Percentiles rank a stretch among this genome's conserved stretches.
phyloP scores from a whole-genome alignment of 225 moss, liverwort and hornwort species.

The Anthoceros angustus region DNA sequence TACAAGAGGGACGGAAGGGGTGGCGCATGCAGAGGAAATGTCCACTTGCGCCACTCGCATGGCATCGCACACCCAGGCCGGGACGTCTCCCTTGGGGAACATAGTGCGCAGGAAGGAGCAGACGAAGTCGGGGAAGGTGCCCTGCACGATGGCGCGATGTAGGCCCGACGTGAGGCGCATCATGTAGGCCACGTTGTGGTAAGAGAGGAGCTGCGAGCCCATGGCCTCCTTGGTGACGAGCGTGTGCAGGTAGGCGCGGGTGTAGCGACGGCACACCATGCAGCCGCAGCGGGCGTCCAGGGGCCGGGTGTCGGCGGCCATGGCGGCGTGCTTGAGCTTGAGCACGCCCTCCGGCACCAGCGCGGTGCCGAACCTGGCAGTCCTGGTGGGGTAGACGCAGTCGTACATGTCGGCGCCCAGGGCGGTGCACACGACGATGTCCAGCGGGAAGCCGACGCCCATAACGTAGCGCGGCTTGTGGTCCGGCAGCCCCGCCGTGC shows the following conservation, averaged over 20 bases:
- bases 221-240: slow-evolving; percentile 91
- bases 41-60: slow-evolving; percentile 86
- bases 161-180: slow-evolving; percentile 23
- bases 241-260: slow-evolving; percentile 83
- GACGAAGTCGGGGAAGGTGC: background rate
- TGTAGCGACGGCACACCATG: slow-evolving; percentile 91
- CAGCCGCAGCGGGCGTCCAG: slow-evolving; percentile 76
- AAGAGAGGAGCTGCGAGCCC: slow-evolving; percentile 82
- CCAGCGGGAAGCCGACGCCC: slow-evolving; percentile 92
- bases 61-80: slow-evolving; percentile 64
- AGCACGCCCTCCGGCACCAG: slow-evolving; percentile 78
- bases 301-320: slow-evolving; percentile 71
- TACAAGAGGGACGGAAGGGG: no score
- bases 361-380: slow-evolving; percentile 88
- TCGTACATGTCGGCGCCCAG: slow-evolving; percentile 99
- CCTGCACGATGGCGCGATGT: background rate
- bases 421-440: slow-evolving; percentile 92
- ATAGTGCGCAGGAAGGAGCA: slow-evolving; percentile 18
- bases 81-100: slow-evolving; percentile 78
- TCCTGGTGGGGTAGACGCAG: slow-evolving; percentile 91
- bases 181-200: slow-evolving; percentile 94
- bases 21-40: no score
- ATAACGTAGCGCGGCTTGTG: slow-evolving; percentile 99
- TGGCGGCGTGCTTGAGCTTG: slow-evolving; percentile 68
- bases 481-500: slow-evolving; percentile 65